Evolutionary conservation across 345 rosid genomes (phyloP).

Genomic region (Mercurialis annua): DNA sequence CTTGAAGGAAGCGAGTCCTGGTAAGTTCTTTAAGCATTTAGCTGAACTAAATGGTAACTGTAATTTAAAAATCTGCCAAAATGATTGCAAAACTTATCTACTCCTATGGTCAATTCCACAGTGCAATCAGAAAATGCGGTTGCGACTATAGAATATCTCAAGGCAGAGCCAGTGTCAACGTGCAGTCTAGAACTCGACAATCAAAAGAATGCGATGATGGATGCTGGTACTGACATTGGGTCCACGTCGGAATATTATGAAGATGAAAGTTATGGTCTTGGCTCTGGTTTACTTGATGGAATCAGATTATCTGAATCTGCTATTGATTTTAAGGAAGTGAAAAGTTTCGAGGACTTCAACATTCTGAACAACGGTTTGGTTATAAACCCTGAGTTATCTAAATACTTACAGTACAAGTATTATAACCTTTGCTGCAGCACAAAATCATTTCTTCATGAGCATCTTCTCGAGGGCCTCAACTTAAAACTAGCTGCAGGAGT

Average conservation of each 20-base stretch:
- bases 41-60: background rate
- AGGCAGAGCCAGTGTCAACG: slow-evolving; percentile 12
- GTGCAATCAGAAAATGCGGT: slow-evolving; percentile 15
- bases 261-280: slow-evolving; percentile 21
- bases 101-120: background rate
- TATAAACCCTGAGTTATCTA: slow-evolving; percentile 31
- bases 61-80: background rate
- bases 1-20: slow-evolving; percentile 4
- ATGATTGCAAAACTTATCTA: background rate
- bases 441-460: slow-evolving; percentile 36
- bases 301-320: slow-evolving; percentile 27
- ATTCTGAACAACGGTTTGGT: slow-evolving; percentile 34
- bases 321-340: slow-evolving; percentile 33
- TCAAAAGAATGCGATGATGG: background rate
- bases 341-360: slow-evolving; percentile 35
- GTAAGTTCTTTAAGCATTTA: slow-evolving; percentile 18
- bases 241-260: slow-evolving; percentile 18
- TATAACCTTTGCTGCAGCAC: slow-evolving; percentile 44
- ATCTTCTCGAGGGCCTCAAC: slow-evolving; percentile 34
- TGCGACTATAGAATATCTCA: slow-evolving; percentile 5
- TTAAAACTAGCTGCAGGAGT: slow-evolving; percentile 29
- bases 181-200: slow-evolving; percentile 10
- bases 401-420: slow-evolving; percentile 34
- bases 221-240: background rate
- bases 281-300: slow-evolving; percentile 23